Percentiles rank a stretch among this genome's conserved stretches.
Conservation (phyloP, 2,329 filamentous ascomycete species). For the Fusarium sp. region DNA sequence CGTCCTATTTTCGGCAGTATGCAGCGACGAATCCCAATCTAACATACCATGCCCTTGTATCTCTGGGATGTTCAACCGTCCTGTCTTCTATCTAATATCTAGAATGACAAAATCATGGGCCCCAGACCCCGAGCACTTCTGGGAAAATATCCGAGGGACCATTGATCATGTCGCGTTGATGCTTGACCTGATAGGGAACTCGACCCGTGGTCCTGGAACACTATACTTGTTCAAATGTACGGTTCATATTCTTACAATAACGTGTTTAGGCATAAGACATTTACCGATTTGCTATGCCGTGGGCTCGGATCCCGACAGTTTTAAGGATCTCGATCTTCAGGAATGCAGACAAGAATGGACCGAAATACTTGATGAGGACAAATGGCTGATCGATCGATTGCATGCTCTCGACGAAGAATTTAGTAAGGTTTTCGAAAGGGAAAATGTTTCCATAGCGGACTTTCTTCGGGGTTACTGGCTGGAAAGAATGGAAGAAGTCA, state of each 20-base stretch:
- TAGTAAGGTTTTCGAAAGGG: rapidly evolving
- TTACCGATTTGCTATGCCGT: neutral
- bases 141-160: no score
- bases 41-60: neutral
- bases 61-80: neutral
- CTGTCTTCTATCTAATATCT: neutral
- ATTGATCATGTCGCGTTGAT: neutral
- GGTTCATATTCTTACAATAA: neutral
- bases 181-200: neutral
- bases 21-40: rapidly evolving
- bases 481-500: neutral
- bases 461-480: neutral
- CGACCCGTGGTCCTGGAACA: no score
- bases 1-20: neutral
- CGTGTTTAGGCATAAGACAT: neutral
- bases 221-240: neutral
- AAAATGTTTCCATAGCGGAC: rapidly evolving
- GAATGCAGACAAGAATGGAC: neutral
- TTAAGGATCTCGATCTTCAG: no score
- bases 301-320: no score
- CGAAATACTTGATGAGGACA: neutral
- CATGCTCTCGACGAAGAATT: neutral
- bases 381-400: rapidly evolving
- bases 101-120: no score
- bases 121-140: no score